A percentile compares a stretch with the other conserved stretches of the same genome.
Evolutionary conservation across 352 stramenopile species (phyloP).

Genomic region (Pythium phragmiticola): DNA sequence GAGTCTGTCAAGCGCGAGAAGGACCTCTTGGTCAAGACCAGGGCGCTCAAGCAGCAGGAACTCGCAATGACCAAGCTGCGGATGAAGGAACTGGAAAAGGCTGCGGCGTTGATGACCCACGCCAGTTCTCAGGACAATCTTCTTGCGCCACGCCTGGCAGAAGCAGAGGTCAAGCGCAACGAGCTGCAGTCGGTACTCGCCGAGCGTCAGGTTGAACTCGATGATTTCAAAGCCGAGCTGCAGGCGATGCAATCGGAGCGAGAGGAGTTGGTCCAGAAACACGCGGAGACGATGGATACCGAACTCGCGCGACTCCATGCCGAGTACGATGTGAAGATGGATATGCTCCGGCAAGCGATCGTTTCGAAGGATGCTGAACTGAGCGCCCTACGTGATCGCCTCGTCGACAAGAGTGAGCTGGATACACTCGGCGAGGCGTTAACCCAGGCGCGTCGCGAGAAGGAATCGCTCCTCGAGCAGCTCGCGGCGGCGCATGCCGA

Average conservation of each 20-base stretch:
- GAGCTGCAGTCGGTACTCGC: constrained; percentile 52
- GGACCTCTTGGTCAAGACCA: constrained; percentile 44
- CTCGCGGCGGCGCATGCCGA: constrained; percentile 43
- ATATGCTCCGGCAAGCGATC: constrained; percentile 42
- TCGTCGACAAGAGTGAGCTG: constrained; percentile 54
- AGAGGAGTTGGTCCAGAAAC: constrained; percentile 26
- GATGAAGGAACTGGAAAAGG: constrained; percentile 61
- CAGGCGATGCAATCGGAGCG: constrained; percentile 33
- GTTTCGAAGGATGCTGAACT: constrained; percentile 48
- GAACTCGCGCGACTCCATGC: constrained; percentile 42
- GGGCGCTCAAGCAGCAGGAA: constrained; percentile 66
- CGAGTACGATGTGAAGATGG: constrained; percentile 53
- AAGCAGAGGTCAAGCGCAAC: constrained; percentile 35
- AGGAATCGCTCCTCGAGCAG: constrained; percentile 44
- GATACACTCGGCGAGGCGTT: constrained; percentile 46
- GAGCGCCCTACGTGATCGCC: constrained; percentile 34
- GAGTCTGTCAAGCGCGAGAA: constrained; percentile 53
- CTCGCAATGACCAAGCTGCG: constrained; percentile 57
- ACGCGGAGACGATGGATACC: constrained; percentile 37
- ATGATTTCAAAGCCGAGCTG: constrained; percentile 55
- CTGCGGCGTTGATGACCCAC: constrained; percentile 18
- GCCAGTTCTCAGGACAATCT: background rate
- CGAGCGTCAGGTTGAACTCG: constrained; percentile 51
- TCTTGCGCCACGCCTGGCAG: constrained; percentile 2
- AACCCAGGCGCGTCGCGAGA: constrained; percentile 41